These are phyloP conservation scores for Xylariaceae sp. DNA, from an alignment of 2,329 filamentous ascomycete genomes.

Conservation along the genomic window DNA sequence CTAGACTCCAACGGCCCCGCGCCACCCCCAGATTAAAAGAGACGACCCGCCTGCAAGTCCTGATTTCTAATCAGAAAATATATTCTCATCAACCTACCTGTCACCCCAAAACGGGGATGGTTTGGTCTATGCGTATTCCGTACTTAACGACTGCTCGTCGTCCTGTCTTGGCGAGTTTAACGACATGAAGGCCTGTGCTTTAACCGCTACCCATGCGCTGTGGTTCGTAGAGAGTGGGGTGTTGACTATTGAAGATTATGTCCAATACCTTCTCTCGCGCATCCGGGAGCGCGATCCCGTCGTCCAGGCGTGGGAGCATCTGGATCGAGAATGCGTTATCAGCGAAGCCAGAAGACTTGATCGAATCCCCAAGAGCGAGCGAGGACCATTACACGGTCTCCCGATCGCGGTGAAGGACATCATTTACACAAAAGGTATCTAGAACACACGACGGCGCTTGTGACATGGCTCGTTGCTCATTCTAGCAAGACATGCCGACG, in stretches of 20 bases:
- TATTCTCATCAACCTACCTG: no score
- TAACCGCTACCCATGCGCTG: constrained; percentile 41
- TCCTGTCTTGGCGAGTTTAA: not conserved
- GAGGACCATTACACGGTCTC: constrained; percentile 49
- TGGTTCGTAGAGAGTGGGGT: constrained; percentile 35
- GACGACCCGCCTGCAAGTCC: no score
- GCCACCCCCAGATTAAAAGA: no score
- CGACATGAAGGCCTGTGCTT: constrained; percentile 31
- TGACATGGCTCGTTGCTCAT: constrained; percentile 3
- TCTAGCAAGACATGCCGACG: constrained; percentile 45
- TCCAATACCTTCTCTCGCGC: constrained; percentile 39
- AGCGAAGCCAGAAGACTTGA: constrained; percentile 45
- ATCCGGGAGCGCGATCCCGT: constrained; percentile 38
- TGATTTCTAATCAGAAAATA: no score
- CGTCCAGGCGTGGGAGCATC: constrained; percentile 44
- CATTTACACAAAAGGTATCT: constrained; percentile 44
- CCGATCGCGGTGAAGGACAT: constrained; percentile 52
- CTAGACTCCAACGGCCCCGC: no score
- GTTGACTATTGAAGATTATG: constrained; percentile 45
- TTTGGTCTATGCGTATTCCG: no score
- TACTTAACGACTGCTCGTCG: no score
- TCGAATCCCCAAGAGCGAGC: constrained; percentile 37
- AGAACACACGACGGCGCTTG: not conserved
- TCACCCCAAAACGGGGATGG: no score
- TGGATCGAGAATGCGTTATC: constrained; percentile 41